Percentiles rank a stretch among this genome's conserved stretches.
Evolutionary conservation across 1,284 basidiomycete species (phyloP).

Genomic region (Ustilago cynodontis): DNA sequence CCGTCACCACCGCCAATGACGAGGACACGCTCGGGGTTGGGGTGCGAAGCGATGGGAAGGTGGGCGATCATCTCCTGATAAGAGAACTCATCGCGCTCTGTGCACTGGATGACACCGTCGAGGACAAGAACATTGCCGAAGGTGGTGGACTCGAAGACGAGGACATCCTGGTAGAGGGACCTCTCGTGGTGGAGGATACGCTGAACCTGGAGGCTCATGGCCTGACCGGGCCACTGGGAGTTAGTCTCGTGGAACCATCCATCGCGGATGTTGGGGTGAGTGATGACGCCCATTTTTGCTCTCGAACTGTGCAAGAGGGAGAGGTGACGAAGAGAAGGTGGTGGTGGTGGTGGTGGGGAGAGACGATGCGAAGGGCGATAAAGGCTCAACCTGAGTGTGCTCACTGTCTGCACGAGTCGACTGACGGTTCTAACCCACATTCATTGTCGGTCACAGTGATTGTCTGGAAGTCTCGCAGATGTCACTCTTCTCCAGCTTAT

Average conservation of each 20-base stretch:
- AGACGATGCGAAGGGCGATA: slow-evolving; percentile 13
- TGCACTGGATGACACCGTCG: slow-evolving; percentile 95
- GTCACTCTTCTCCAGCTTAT: neutral
- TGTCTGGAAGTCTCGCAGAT: neutral
- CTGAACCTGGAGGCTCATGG: slow-evolving; percentile 76
- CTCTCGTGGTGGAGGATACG: slow-evolving; percentile 94
- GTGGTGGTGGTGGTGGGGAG: slow-evolving; percentile 23
- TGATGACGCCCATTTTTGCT: slow-evolving; percentile 61
- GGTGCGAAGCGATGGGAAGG: slow-evolving; percentile 92
- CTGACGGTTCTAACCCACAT: neutral
- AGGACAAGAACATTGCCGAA: slow-evolving; percentile 89
- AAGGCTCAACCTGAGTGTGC: slow-evolving; percentile 4
- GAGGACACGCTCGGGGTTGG: slow-evolving; percentile 93
- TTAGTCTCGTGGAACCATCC: slow-evolving; percentile 98
- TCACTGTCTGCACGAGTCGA: neutral
- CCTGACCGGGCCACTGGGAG: slow-evolving; percentile 89
- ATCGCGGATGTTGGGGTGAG: slow-evolving; percentile 75
- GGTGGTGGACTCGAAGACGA: slow-evolving; percentile 63
- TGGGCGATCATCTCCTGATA: slow-evolving; percentile 99
- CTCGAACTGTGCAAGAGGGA: neutral
- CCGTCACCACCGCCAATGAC: slow-evolving; percentile 90
- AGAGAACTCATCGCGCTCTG: slow-evolving; percentile 98
- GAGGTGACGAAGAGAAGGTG: slow-evolving; percentile 6
- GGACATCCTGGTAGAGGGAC: slow-evolving; percentile 87
- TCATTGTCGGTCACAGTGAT: neutral